phyloP scores from a whole-genome alignment of 495 filamentous ascomycete species.

The Xylaria palmicola region DNA sequence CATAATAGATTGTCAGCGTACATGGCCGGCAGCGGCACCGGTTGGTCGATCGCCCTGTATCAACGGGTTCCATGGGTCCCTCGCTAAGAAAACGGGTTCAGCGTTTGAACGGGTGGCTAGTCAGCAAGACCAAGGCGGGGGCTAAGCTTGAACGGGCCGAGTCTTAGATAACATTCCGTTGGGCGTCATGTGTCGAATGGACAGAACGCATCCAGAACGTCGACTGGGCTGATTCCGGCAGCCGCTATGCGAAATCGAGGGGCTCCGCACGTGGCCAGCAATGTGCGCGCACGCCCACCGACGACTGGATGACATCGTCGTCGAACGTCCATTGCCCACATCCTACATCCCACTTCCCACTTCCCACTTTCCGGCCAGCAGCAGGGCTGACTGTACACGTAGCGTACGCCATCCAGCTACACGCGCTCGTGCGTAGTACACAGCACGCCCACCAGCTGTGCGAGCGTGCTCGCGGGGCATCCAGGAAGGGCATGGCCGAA shows the following conservation, averaged over 20 bases:
- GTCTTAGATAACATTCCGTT: conserved; percentile 10
- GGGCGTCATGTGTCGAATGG: too few relatives aligned
- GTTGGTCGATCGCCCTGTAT: conserved; percentile 10
- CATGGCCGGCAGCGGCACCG: conserved; percentile 13
- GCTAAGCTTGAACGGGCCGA: not conserved
- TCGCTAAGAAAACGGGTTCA: not conserved
- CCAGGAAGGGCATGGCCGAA: conserved; percentile 11
- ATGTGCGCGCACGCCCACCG: not conserved
- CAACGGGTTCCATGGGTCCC: conserved; percentile 2
- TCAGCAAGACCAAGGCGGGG: not conserved
- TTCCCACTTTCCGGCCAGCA: too few relatives aligned
- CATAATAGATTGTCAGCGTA: conserved; percentile 3
- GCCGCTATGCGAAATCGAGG: not conserved
- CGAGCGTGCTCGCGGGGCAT: not conserved
- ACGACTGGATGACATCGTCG: too few relatives aligned
- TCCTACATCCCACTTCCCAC: too few relatives aligned
- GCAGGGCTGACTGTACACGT: too few relatives aligned
- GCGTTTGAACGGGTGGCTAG: conserved; percentile 6
- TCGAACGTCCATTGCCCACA: too few relatives aligned
- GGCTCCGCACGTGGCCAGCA: conserved; percentile 1
- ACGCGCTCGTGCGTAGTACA: too few relatives aligned
- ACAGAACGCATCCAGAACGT: too few relatives aligned
- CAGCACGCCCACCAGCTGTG: too few relatives aligned
- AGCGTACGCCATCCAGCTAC: too few relatives aligned
- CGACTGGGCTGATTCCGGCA: not conserved